Base-by-base conservation (phyloP, 1,284 basidiomycete species). In the Papiliotrema flavescens region DNA sequence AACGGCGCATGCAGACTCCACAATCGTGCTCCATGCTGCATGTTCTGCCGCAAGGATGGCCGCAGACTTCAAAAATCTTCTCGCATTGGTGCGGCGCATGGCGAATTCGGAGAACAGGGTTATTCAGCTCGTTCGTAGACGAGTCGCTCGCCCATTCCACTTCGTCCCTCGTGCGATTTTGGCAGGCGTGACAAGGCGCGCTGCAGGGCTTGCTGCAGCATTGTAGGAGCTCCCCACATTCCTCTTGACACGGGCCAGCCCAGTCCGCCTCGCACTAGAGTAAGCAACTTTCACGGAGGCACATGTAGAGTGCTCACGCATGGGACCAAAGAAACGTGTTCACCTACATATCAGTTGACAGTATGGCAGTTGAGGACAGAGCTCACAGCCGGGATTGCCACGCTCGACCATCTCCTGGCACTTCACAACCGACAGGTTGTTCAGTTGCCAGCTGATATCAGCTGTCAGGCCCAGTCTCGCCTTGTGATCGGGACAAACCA, bases 401-500 rank as follows among this genome's bases (percentile, higher is more conserved):
- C 26, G 34, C 9, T 56, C 57, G 17, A 87, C 78, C 11, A 59
- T 51, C 14, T 70, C 71, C 0, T 69, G 43, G 63, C 87, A 89
- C 32, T 60, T 59, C 28, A 85, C 77, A 0, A 69, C 64, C 0
- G 75, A 71, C 3, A 85, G 75, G 39, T 75, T 63, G 19, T 83
- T 80, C 46, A 82, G 59, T 39, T 77, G 62, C 60, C 79, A 71
- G 57, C 87, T 88, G 46, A 24, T 19, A 15, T 35, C 7, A 54
- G 46, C 47, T 42, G 14, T 9, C 26, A 35, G 8, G 11, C 19
- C 8, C 35, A 26, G 26, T 40, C 23, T 7, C 43, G 41, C 11
- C 9, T 50, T 22, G 35, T 14, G 40, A 13, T 9, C 35, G 19
- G 23, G 3, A 70, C 81, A 53, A 66, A 86, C 86, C 86, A 88